Evolutionary conservation across 257 asterid species (phyloP).

Genomic region (Solanum chiquidenum): DNA sequence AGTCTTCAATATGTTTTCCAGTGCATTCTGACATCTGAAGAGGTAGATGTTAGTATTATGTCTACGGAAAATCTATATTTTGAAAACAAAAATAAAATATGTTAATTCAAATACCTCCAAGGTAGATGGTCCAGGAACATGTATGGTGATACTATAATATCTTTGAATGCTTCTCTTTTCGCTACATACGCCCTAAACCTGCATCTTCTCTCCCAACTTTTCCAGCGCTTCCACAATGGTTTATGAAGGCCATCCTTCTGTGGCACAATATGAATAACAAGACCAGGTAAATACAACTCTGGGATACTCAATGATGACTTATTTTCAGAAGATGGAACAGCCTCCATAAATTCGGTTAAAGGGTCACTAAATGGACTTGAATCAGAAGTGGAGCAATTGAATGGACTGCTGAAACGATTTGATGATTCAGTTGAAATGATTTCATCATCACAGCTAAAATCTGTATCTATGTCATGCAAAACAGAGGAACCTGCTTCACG

Average conservation of each 20-base stretch:
- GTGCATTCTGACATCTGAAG: conserved; percentile 2
- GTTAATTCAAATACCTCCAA: conserved; percentile 17
- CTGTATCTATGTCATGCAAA: not conserved
- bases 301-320: not conserved
- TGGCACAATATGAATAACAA: conserved; percentile 17
- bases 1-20: not conserved
- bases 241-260: not conserved
- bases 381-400: not conserved
- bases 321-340: conserved; percentile 3
- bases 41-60: not conserved
- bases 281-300: conserved; percentile 22
- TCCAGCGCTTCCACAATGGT: conserved; percentile 16
- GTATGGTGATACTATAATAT: conserved; percentile 17
- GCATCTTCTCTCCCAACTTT: conserved; percentile 1
- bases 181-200: conserved; percentile 15
- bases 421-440: not conserved
- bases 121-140: conserved; percentile 31
- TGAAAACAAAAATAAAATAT: not conserved
- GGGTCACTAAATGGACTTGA: not conserved
- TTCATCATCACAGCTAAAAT: not conserved
- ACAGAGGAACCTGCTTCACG: not conserved
- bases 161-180: conserved; percentile 17
- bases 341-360: not conserved
- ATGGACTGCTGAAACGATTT: not conserved
- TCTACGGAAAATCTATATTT: not conserved